Evolutionary conservation across 345 rosid genomes (phyloP).

Genomic region (Acer campestre): DNA sequence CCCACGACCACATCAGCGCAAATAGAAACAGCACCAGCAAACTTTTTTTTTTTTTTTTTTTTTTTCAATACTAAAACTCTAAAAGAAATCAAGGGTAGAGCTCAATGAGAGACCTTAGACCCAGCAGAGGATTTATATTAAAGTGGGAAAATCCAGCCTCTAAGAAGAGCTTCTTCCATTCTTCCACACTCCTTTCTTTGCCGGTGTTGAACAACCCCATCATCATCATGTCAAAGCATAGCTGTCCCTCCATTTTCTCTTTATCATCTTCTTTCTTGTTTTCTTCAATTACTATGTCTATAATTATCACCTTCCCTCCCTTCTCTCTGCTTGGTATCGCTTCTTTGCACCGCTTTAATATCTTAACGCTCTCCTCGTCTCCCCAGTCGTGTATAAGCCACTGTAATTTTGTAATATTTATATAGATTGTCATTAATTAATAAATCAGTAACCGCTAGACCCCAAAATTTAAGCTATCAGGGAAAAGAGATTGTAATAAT

Average conservation of each 20-base stretch:
- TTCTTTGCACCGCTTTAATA: neutral
- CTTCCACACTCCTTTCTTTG: conserved; percentile 38
- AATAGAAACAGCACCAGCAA: no score
- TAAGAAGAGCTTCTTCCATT: conserved; percentile 40
- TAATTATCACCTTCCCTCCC: conserved; percentile 14
- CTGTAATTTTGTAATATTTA: neutral
- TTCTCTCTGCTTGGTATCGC: conserved; percentile 4
- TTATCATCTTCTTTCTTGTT: neutral
- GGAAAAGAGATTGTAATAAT: no score
- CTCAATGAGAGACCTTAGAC: conserved; percentile 1
- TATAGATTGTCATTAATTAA: no score
- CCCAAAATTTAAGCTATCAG: no score
- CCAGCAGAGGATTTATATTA: conserved; percentile 38
- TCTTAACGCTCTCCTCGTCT: no score
- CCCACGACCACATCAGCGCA: no score
- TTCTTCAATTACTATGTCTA: conserved; percentile 9
- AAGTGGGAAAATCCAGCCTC: conserved; percentile 43
- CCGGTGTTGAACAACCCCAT: conserved; percentile 20
- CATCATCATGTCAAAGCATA: conserved; percentile 44
- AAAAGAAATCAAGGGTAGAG: no score
- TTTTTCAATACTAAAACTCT: no score
- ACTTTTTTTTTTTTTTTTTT: no score
- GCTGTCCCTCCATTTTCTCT: conserved; percentile 19
- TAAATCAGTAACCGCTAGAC: no score
- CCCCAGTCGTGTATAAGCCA: conserved; percentile 7